A percentile compares a stretch with the other conserved stretches of the same genome.
Evolutionary conservation across 371 early-diverging fungal genomes (phyloP).

Genomic region (Parasitella parasitica): DNA sequence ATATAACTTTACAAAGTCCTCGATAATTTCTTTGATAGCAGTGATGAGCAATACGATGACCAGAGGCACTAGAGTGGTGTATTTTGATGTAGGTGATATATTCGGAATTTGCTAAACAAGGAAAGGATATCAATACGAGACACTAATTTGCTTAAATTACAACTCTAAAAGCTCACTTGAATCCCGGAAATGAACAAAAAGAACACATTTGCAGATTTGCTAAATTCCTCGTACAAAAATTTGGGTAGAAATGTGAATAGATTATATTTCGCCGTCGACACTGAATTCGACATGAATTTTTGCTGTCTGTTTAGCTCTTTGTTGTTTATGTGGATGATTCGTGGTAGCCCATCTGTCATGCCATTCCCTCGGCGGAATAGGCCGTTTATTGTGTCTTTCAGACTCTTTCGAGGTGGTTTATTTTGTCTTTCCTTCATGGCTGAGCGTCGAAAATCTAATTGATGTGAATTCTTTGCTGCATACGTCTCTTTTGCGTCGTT

Average conservation of each 20-base stretch:
- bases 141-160: too few species aligned
- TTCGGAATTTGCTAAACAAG: conserved; percentile 73
- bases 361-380: neutral
- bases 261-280: conserved; percentile 92
- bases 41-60: conserved; percentile 87
- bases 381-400: neutral
- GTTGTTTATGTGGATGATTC: conserved; percentile 85
- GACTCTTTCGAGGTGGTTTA: neutral
- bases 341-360: conserved; percentile 35
- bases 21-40: conserved; percentile 95
- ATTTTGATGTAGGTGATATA: conserved; percentile 83
- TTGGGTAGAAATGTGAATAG: conserved; percentile 85
- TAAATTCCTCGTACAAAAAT: conserved; percentile 92
- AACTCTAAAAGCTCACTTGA: conserved; percentile 55
- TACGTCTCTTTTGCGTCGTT: neutral
- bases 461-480: neutral
- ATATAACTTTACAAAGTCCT: conserved; percentile 86
- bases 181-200: conserved; percentile 88
- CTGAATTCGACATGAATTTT: conserved; percentile 78
- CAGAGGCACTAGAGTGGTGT: conserved; percentile 92
- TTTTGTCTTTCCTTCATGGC: neutral
- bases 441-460: neutral
- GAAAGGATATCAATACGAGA: too few species aligned
- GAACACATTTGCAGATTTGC: conserved; percentile 94
- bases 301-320: conserved; percentile 65